Conservation (phyloP, 345 rosid genomes). For the Populus euphratica region DNA sequence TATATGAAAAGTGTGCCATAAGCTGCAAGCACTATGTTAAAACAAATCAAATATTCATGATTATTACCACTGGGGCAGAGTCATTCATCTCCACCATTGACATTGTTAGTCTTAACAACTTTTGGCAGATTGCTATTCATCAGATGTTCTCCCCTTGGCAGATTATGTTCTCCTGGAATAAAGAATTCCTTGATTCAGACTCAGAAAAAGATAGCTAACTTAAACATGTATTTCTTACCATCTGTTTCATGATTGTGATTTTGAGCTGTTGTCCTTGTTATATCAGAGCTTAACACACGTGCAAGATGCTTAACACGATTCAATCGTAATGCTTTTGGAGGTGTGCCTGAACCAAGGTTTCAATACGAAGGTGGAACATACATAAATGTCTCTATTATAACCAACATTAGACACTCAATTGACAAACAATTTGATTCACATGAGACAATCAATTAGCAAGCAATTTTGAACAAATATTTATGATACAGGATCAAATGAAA, state of each 20-base stretch:
- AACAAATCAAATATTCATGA: neutral
- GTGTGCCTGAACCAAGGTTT: slow-evolving; percentile 42
- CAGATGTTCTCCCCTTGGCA: neutral
- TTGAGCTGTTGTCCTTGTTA: slow-evolving; percentile 25
- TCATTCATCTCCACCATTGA: neutral
- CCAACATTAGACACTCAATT: neutral
- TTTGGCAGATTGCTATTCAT: neutral
- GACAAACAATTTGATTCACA: neutral
- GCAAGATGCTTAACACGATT: slow-evolving; percentile 70
- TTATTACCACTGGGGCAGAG: neutral
- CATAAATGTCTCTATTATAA: neutral
- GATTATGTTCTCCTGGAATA: slow-evolving; percentile 8
- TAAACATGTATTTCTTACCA: slow-evolving; percentile 32
- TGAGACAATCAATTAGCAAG: neutral
- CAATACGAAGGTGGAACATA: neutral
- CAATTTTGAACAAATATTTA: neutral
- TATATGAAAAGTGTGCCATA: neutral
- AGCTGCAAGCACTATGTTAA: slow-evolving; percentile 3
- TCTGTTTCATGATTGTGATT: slow-evolving; percentile 26
- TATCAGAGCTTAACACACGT: slow-evolving; percentile 38
- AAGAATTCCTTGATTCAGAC: neutral
- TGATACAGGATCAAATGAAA: neutral
- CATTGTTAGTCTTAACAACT: slow-evolving; percentile 3
- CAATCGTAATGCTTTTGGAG: slow-evolving; percentile 55
- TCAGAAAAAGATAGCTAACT: neutral